These are phyloP conservation scores for Fusarium anthophilum DNA, from an alignment of 2,329 filamentous ascomycete genomes.

Conservation along the genomic window DNA sequence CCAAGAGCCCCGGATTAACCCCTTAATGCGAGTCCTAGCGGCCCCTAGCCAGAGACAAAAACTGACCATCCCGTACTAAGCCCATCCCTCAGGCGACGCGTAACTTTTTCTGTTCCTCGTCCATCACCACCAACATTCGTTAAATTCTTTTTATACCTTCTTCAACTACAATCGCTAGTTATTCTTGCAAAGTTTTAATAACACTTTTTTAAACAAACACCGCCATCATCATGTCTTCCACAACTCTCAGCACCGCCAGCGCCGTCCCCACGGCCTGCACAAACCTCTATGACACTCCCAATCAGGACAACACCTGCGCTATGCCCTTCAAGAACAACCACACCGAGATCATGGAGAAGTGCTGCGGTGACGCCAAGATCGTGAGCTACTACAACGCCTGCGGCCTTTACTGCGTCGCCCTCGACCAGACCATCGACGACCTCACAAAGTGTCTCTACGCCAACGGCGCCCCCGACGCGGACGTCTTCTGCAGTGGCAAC, in stretches of 20 bases:
- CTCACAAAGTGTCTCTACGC: slow-evolving; percentile 51
- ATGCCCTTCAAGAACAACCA: slow-evolving; percentile 52
- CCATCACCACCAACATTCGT: slow-evolving; percentile 19
- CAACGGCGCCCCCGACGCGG: slow-evolving; percentile 48
- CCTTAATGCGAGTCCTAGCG: slow-evolving; percentile 17
- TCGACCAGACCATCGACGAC: slow-evolving; percentile 44
- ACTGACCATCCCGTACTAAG: not conserved
- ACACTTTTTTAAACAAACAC: slow-evolving; percentile 12
- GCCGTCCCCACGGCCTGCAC: slow-evolving; percentile 22
- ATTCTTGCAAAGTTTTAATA: not conserved
- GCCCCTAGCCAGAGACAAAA: slow-evolving; percentile 24
- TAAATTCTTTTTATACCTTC: not conserved
- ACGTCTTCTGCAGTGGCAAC: slow-evolving; percentile 57
- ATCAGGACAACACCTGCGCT: slow-evolving; percentile 56
- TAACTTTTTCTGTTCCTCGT: not conserved
- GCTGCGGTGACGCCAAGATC: slow-evolving; percentile 57
- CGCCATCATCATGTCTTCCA: slow-evolving; percentile 37
- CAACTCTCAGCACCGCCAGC: slow-evolving; percentile 13
- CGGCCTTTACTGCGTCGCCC: slow-evolving; percentile 59
- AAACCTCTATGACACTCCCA: slow-evolving; percentile 54
- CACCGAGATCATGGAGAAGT: slow-evolving; percentile 54
- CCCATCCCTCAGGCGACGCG: not conserved
- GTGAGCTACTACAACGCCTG: slow-evolving; percentile 58
- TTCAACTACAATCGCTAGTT: slow-evolving; percentile 1
- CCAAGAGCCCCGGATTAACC: slow-evolving; percentile 27